Conservation (phyloP, 2,329 filamentous ascomycete species). For the Colletotrichum zoysiae region DNA sequence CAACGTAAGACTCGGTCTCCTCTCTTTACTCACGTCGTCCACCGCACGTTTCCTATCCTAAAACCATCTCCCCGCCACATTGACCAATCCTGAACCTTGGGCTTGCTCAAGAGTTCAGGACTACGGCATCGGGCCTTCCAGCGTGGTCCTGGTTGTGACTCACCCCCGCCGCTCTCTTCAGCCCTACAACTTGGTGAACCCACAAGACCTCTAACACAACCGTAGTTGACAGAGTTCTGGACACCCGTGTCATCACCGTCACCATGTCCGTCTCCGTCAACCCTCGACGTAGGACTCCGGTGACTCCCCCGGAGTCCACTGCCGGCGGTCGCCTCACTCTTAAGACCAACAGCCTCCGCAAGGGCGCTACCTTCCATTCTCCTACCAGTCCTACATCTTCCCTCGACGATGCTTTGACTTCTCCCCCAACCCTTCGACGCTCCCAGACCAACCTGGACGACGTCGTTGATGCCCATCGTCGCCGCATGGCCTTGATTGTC, state of each 20-base stretch:
- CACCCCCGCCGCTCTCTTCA: conserved; percentile 47
- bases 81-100: conserved; percentile 38
- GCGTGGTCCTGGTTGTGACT: conserved; percentile 47
- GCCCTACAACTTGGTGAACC: conserved; percentile 42
- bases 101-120: conserved; percentile 36
- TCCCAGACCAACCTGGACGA: conserved; percentile 79
- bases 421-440: conserved; percentile 69
- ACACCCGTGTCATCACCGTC: conserved; percentile 47
- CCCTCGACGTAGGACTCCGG: conserved; percentile 61
- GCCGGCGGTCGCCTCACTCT: conserved; percentile 58
- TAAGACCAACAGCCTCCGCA: conserved; percentile 72
- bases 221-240: conserved; percentile 47
- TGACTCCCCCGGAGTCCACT: conserved; percentile 55
- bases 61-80: conserved; percentile 36
- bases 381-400: conserved; percentile 52
- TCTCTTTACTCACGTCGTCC: conserved; percentile 20
- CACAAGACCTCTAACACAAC: conserved; percentile 41
- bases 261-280: conserved; percentile 62
- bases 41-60: conserved; percentile 18
- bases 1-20: conserved; percentile 32
- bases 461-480: conserved; percentile 76
- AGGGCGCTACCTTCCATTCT: conserved; percentile 77
- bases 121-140: conserved; percentile 30
- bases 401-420: conserved; percentile 57
- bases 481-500: conserved; percentile 76